These are phyloP conservation scores for Boletus patriciae DNA, from an alignment of 768 basidiomycete species.

Conservation along the genomic window DNA sequence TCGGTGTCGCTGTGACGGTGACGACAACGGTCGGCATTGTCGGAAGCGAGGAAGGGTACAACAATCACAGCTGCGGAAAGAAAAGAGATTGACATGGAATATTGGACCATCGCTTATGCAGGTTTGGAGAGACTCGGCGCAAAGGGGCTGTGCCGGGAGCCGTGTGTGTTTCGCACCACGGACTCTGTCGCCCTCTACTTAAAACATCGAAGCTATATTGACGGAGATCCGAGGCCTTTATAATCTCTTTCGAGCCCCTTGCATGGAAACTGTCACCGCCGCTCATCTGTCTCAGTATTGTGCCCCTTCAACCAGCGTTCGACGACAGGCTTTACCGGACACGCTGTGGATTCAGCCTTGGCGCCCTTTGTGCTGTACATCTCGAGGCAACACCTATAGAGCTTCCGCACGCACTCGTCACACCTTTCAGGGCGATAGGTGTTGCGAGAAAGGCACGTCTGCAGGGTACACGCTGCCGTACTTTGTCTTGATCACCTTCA, in stretches of 20 bases:
- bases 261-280: not conserved
- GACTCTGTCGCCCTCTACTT: not conserved
- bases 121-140: not conserved
- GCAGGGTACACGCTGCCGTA: slow-evolving; percentile 58
- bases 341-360: slow-evolving; percentile 55
- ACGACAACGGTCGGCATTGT: slow-evolving; percentile 16
- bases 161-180: slow-evolving; percentile 11
- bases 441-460: slow-evolving; percentile 61
- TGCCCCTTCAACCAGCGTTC: slow-evolving; percentile 54
- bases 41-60: not conserved
- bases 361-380: slow-evolving; percentile 50
- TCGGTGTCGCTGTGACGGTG: slow-evolving; percentile 3
- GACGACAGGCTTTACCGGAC: slow-evolving; percentile 54
- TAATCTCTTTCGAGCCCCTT: too few relatives aligned
- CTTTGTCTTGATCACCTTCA: not conserved
- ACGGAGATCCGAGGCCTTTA: too few relatives aligned
- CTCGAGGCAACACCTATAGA: slow-evolving; percentile 62
- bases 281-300: slow-evolving; percentile 2
- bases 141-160: slow-evolving; percentile 4
- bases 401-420: slow-evolving; percentile 45
- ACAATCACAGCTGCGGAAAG: not conserved
- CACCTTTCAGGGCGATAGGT: slow-evolving; percentile 68
- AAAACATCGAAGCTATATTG: not conserved
- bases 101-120: not conserved
- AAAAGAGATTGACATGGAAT: not conserved